Conservation (phyloP, 1,139 yeast genomes). For the Sugiyamaella japonica region DNA sequence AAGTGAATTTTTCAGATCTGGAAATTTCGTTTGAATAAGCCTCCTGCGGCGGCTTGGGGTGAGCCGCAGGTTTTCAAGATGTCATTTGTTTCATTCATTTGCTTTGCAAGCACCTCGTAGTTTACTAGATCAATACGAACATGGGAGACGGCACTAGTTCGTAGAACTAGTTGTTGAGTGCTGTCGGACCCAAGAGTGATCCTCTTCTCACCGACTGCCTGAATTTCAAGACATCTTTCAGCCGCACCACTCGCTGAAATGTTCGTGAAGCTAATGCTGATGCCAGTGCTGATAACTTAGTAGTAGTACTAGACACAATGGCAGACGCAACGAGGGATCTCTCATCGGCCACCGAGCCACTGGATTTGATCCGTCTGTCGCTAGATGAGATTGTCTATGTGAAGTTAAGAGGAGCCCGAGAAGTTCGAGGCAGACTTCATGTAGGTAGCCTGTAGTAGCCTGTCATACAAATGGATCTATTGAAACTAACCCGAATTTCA, state of each 20-base stretch:
- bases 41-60: not conserved
- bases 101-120: no score
- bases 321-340: constrained; percentile 9
- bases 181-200: no score
- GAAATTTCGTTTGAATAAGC: not conserved
- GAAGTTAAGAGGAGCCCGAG: constrained; percentile 95
- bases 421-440: constrained; percentile 84
- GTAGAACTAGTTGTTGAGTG: no score
- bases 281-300: not conserved
- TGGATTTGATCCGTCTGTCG: constrained; percentile 82
- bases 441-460: constrained; percentile 39
- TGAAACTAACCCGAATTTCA: constrained; percentile 23
- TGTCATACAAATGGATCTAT: no score
- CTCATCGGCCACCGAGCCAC: constrained; percentile 54
- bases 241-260: not conserved
- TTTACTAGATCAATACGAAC: no score
- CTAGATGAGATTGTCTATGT: constrained; percentile 86
- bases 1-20: constrained; percentile 9
- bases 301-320: not conserved
- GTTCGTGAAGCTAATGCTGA: not conserved
- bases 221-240: no score
- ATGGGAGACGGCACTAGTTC: no score
- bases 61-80: no score
- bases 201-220: no score
- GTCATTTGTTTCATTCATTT: no score